These are phyloP conservation scores for Dothiorella sarmentorum DNA, from an alignment of 2,329 filamentous ascomycete species.

Conservation along the genomic window DNA sequence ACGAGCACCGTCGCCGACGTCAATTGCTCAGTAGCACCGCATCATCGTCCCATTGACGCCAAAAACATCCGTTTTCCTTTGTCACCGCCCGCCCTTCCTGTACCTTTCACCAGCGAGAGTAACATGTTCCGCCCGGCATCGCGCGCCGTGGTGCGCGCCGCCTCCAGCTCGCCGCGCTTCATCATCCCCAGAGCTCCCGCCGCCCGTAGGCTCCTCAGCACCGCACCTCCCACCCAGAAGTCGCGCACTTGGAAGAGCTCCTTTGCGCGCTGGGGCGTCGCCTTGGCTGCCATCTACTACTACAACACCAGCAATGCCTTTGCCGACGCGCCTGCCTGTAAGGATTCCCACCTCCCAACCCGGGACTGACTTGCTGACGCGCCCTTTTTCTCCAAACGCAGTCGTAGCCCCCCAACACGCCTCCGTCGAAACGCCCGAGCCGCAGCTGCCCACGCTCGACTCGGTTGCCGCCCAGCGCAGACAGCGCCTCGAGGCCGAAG, in stretches of 20 bases:
- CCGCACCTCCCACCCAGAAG: conserved; percentile 59
- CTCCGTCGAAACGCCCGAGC: conserved; percentile 37
- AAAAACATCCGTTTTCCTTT: not conserved
- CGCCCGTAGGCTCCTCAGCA: conserved; percentile 54
- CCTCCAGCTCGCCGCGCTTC: conserved; percentile 29
- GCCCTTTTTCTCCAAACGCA: conserved; percentile 6
- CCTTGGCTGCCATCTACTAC: conserved; percentile 77
- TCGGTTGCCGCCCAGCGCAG: conserved; percentile 41
- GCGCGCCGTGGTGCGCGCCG: conserved; percentile 39
- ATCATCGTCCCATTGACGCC: not conserved
- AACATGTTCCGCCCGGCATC: conserved; percentile 53
- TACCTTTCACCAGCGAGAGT: too few relatives aligned
- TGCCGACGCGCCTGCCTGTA: conserved; percentile 75
- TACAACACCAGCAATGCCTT: conserved; percentile 90
- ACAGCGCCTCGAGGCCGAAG: conserved; percentile 30
- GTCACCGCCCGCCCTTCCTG: not conserved
- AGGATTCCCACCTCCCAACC: not conserved
- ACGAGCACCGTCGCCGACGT: not conserved
- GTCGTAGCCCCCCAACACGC: conserved; percentile 38
- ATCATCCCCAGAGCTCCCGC: conserved; percentile 35
- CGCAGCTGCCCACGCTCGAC: conserved; percentile 44
- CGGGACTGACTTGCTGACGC: not conserved
- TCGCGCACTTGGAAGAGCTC: conserved; percentile 79
- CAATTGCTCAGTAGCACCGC: conserved; percentile 6
- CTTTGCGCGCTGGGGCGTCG: conserved; percentile 69